These are phyloP conservation scores for Dacryopinax primogenitus DNA, from an alignment of 768 basidiomycete species.

Conservation along the genomic window DNA sequence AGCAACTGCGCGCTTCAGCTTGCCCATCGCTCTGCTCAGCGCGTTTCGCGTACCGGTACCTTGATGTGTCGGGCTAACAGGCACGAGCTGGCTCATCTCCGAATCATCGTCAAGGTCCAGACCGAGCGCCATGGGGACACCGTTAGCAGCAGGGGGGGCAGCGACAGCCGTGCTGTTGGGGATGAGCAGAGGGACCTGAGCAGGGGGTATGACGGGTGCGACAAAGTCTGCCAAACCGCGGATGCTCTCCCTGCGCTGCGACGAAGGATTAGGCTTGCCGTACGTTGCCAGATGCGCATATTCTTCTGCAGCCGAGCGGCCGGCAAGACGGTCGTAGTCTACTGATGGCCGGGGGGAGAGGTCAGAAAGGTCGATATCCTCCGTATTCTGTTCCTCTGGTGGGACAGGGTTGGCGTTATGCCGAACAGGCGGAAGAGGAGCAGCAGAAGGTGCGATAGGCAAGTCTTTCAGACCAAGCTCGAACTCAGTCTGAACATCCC, in stretches of 20 bases:
- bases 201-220: background rate
- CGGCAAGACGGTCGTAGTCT: constrained; percentile 4
- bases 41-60: background rate
- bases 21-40: background rate
- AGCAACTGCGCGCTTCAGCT: constrained; percentile 4
- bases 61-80: background rate
- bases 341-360: background rate
- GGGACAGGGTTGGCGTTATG: background rate
- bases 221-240: background rate
- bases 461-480: constrained; percentile 8
- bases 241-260: background rate
- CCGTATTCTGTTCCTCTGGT: background rate
- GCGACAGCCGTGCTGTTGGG: background rate
- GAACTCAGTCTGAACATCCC: constrained; percentile 12
- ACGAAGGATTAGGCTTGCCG: constrained; percentile 2
- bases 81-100: background rate
- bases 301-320: background rate
- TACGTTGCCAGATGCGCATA: background rate
- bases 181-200: background rate
- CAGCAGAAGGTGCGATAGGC: background rate
- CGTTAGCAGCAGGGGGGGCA: background rate
- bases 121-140: background rate
- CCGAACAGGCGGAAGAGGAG: background rate
- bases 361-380: constrained; percentile 4
- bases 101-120: background rate